These are phyloP conservation scores for Emergomyces africanus DNA, from an alignment of 2,329 filamentous ascomycete genomes.

Conservation along the genomic window DNA sequence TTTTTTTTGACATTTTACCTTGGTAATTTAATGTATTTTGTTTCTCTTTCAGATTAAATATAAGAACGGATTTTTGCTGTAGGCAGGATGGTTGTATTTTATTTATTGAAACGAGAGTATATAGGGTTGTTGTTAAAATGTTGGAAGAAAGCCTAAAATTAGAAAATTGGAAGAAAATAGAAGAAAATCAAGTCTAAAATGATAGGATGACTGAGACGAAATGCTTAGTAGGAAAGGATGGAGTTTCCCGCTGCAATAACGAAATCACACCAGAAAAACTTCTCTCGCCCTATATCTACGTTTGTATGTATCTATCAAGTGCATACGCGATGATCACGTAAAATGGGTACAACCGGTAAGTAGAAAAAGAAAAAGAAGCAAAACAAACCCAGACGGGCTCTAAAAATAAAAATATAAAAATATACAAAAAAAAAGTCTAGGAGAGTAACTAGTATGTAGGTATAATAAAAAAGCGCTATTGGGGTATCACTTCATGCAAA, in stretches of 20 bases:
- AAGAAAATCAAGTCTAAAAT: too few species aligned
- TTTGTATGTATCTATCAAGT: neutral
- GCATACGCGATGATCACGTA: neutral
- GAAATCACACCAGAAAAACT: neutral
- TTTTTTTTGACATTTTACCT: conserved; percentile 1
- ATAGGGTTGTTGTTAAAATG: too few species aligned
- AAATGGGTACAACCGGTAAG: neutral
- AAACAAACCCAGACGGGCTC: neutral
- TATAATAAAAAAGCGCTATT: neutral
- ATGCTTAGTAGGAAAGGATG: too few species aligned
- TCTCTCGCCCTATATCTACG: neutral
- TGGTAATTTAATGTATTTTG: too few species aligned
- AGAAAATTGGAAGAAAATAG: too few species aligned
- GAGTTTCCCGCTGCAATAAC: too few species aligned
- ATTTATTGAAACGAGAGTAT: too few species aligned
- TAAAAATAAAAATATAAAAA: neutral
- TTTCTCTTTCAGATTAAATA: too few species aligned
- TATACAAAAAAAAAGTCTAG: neutral
- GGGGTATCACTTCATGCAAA: neutral
- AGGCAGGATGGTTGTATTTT: too few species aligned
- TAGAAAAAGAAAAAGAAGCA: neutral
- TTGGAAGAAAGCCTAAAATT: too few species aligned
- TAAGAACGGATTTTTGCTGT: too few species aligned
- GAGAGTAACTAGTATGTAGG: neutral
- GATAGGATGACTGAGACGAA: too few species aligned